Base-by-base conservation (phyloP, 2,329 filamentous ascomycete genomes). In the Dothistroma septosporum region DNA sequence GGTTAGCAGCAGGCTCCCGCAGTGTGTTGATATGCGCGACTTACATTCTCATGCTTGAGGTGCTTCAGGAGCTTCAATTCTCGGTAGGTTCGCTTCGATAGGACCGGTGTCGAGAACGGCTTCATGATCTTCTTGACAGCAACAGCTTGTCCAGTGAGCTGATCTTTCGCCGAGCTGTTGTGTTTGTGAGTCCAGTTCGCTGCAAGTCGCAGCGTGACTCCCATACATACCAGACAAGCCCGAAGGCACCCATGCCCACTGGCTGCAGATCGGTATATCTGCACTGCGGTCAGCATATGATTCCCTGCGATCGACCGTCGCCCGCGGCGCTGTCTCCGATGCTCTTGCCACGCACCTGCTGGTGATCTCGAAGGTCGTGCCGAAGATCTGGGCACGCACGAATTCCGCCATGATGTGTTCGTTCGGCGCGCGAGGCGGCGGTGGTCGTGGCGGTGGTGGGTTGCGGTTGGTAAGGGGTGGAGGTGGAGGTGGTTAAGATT, bases 41-140 rank as follows among this genome's bases (percentile, higher is more conserved):
- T 64, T 77, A 96, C 93, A 80, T 99, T 99, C 80, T 99, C 94
- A 77, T 99, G 94, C 75, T 88, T 88, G 63, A 99, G 82, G 75
- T 99, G 94, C 82, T 97, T 99, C 73, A 99, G 82, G 65, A 99
- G 85, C 82, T 97, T 99, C 75, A 99, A 81, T 78, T 99, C 94
- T 74, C 94, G 88, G 77, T 99, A 99, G 68, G 94, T 99, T 75
- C 94, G 86, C 83, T 99, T 99, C 61, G 94, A 94, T 53, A 99
- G 83, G 61, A 99, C 94, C 0, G 94, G 92, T n/a, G 94, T 99
- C 83, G 92, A 97, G 80, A 99, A 99, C 10, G 94, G 94, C 83
- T 97, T 99, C 93, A 99, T 97, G 75, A 99, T 99, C 86, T 99
- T 99, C 85, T 99, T 99, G 76, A 99, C 92, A 61, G 94, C 94